phyloP scores from a whole-genome alignment of 2,329 filamentous ascomycete species.

The Diaporthe ampelina region DNA sequence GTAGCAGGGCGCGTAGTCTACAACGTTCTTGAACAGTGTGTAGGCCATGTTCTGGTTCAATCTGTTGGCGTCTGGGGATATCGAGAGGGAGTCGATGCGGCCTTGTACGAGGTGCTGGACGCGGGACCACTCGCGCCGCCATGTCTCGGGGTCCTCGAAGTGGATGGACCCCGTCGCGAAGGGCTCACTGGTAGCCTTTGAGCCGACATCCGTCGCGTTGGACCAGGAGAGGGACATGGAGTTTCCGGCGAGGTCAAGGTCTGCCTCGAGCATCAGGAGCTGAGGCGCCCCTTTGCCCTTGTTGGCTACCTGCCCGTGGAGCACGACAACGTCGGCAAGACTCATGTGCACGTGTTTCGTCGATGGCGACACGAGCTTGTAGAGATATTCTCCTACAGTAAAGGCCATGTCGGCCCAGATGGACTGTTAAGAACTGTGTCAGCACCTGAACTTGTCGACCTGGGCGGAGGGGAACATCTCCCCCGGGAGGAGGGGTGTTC shows the following conservation, averaged over 20 bases:
- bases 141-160: neutral
- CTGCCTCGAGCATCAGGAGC: neutral
- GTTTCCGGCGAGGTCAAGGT: neutral
- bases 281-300: slow-evolving; percentile 1
- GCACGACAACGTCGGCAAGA: neutral
- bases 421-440: neutral
- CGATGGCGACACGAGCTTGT: neutral
- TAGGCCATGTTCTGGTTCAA: neutral
- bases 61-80: neutral
- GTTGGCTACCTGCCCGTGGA: neutral
- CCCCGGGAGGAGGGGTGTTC: too few species aligned
- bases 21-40: neutral
- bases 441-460: too few species aligned
- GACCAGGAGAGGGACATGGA: neutral
- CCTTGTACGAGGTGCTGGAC: slow-evolving; percentile 1
- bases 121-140: slow-evolving; percentile 1
- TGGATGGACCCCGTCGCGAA: neutral
- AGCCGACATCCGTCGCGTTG: neutral
- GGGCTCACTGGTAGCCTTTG: neutral
- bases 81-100: neutral
- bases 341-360: neutral
- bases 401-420: neutral
- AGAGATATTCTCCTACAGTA: neutral
- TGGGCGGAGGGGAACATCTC: too few species aligned
- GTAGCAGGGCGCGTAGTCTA: neutral